Conservation (phyloP, 768 basidiomycete genomes). For the Sutorius australiensis region DNA sequence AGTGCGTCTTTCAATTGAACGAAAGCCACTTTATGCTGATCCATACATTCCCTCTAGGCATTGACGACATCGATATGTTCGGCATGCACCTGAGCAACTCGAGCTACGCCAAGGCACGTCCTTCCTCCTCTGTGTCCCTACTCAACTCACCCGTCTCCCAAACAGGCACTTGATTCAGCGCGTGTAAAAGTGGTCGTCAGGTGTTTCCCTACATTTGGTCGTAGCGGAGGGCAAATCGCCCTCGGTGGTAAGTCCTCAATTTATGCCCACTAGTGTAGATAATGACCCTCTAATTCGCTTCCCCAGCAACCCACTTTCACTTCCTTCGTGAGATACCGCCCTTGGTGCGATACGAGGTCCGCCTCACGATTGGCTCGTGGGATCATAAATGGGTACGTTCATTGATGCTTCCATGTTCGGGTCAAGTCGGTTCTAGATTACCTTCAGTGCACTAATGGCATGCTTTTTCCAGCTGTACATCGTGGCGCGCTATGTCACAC, state of each 20-base stretch:
- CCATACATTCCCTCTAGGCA: slow-evolving; percentile 34
- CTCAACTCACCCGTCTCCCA: background rate
- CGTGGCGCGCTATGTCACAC: slow-evolving; percentile 60
- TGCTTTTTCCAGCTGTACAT: slow-evolving; percentile 49
- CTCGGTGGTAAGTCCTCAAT: slow-evolving; percentile 37
- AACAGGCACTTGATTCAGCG: slow-evolving; percentile 43
- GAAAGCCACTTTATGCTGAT: background rate
- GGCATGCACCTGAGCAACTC: slow-evolving; percentile 80
- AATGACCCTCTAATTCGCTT: background rate
- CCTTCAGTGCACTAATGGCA: background rate
- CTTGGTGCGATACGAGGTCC: slow-evolving; percentile 57
- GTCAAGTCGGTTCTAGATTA: background rate
- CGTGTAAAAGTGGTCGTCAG: slow-evolving; percentile 47
- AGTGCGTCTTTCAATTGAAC: slow-evolving; percentile 35
- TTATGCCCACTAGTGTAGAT: no score
- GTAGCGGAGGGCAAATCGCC: slow-evolving; percentile 58
- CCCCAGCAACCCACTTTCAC: slow-evolving; percentile 58
- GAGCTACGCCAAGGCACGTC: slow-evolving; percentile 65
- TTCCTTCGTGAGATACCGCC: slow-evolving; percentile 72
- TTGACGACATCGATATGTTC: slow-evolving; percentile 65
- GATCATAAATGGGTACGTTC: slow-evolving; percentile 73
- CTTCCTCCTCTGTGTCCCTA: background rate
- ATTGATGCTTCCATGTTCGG: background rate
- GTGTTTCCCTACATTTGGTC: slow-evolving; percentile 55
- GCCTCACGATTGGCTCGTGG: slow-evolving; percentile 57